Percentiles rank a stretch among this genome's conserved stretches.
These are phyloP conservation scores for Leishmania gerbilli DNA, from an alignment of 208 protist genomes.

Conservation along the genomic window DNA sequence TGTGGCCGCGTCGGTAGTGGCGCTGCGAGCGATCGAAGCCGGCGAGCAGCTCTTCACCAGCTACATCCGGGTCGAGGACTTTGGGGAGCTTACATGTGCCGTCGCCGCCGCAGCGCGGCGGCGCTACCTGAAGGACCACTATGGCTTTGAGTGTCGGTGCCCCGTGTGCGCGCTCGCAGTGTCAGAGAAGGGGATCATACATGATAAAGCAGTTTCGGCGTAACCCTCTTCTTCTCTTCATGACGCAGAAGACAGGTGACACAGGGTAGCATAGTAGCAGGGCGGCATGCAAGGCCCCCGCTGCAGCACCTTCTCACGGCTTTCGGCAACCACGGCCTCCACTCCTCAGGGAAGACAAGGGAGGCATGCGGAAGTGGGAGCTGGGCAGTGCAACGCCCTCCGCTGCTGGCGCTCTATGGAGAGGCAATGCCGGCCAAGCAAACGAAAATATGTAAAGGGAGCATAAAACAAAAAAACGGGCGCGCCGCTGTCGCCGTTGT, in stretches of 20 bases:
- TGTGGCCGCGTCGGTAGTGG: slow-evolving; percentile 38
- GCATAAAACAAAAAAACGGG: neutral
- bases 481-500: neutral
- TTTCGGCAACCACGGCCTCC: too few relatives aligned
- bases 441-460: neutral
- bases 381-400: neutral
- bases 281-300: neutral
- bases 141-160: slow-evolving; percentile 55
- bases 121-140: slow-evolving; percentile 34
- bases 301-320: too few relatives aligned
- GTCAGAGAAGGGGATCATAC: neutral
- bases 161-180: slow-evolving; percentile 23
- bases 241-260: neutral
- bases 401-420: neutral
- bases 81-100: neutral
- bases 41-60: slow-evolving; percentile 51
- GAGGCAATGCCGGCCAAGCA: neutral
- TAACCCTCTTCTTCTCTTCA: neutral
- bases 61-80: slow-evolving; percentile 42
- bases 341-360: neutral
- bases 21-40: slow-evolving; percentile 31
- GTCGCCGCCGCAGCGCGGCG: slow-evolving; percentile 18
- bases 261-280: neutral
- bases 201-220: too few relatives aligned
- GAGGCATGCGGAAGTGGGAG: neutral